Conservation (phyloP, 2,329 filamentous ascomycete genomes). For the Colletotrichum truncatum region DNA sequence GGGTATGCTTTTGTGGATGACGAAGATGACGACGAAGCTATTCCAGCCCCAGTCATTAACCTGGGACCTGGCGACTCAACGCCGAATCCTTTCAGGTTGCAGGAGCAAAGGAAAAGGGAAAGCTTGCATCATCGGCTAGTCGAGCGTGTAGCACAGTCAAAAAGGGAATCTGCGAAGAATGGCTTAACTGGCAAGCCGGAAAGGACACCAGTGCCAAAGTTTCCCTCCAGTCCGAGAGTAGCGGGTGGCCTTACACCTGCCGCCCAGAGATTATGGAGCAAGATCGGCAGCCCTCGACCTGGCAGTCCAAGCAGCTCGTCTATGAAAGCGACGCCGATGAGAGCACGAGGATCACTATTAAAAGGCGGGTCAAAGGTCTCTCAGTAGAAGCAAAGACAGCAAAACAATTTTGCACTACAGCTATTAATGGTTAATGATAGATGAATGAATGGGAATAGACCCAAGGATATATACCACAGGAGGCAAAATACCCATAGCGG, state of each 20-base stretch:
- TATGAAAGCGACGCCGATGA: slow-evolving; percentile 47
- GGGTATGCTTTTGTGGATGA: slow-evolving; percentile 96
- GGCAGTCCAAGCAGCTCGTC: slow-evolving; percentile 44
- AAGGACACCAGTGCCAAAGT: slow-evolving; percentile 72
- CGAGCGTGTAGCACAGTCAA: slow-evolving; percentile 79
- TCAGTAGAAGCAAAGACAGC: slow-evolving; percentile 31
- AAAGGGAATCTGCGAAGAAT: slow-evolving; percentile 68
- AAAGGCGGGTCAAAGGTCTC: slow-evolving; percentile 38
- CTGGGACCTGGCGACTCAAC: slow-evolving; percentile 69
- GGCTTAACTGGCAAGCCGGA: slow-evolving; percentile 69
- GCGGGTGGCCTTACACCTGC: slow-evolving; percentile 75
- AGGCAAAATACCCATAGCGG: neutral
- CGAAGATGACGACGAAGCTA: slow-evolving; percentile 61
- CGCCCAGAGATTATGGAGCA: slow-evolving; percentile 73
- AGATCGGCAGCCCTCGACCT: slow-evolving; percentile 58
- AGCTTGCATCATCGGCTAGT: slow-evolving; percentile 87
- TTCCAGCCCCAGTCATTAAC: slow-evolving; percentile 55
- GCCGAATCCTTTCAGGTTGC: slow-evolving; percentile 83
- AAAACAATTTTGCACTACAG: no score
- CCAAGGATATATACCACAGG: neutral
- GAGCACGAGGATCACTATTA: slow-evolving; percentile 48
- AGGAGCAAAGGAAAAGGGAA: slow-evolving; percentile 79
- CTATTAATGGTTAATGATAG: neutral
- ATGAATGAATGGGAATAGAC: neutral
- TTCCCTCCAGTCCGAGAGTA: slow-evolving; percentile 71